Percentiles rank a stretch among this genome's conserved stretches.
These are phyloP conservation scores for Blastomyces gilchristii DNA, from an alignment of 2,329 filamentous ascomycete species.

Conservation along the genomic window DNA sequence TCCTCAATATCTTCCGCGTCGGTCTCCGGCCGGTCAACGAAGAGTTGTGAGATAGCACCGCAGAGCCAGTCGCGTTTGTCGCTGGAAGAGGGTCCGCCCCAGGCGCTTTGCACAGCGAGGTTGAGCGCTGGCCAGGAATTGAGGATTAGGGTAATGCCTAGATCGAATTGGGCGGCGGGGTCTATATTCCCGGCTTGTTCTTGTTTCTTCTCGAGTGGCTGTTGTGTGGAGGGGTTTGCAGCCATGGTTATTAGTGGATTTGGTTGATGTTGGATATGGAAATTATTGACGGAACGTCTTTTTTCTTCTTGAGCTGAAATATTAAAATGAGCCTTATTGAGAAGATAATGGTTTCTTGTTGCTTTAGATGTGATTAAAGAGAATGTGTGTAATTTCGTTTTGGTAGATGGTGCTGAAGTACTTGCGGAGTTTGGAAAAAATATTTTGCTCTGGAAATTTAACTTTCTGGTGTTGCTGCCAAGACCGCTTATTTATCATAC, in stretches of 20 bases:
- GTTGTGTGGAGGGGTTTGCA: neutral
- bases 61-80: slow-evolving; percentile 98
- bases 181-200: neutral
- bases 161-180: slow-evolving; percentile 62
- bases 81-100: slow-evolving; percentile 70
- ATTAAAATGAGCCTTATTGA: neutral
- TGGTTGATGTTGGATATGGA: neutral
- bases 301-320: neutral
- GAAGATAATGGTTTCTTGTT: neutral
- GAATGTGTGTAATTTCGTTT: neutral
- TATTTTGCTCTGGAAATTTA: neutral
- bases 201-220: neutral
- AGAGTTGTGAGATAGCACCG: slow-evolving; percentile 72
- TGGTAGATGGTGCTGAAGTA: neutral
- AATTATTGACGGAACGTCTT: neutral
- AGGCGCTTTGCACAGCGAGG: slow-evolving; percentile 74
- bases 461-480: neutral
- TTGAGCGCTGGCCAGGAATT: slow-evolving; percentile 82
- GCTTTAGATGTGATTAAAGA: neutral
- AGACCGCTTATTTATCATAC: neutral
- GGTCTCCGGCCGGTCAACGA: slow-evolving; percentile 50
- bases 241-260: neutral
- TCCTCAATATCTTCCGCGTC: slow-evolving; percentile 73
- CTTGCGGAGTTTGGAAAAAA: neutral
- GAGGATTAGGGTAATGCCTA: slow-evolving; percentile 73